Percentiles rank a stretch among this genome's conserved stretches.
Conservation (phyloP, 2,329 filamentous ascomycete species). For the Trichoderma atrobrunneum region DNA sequence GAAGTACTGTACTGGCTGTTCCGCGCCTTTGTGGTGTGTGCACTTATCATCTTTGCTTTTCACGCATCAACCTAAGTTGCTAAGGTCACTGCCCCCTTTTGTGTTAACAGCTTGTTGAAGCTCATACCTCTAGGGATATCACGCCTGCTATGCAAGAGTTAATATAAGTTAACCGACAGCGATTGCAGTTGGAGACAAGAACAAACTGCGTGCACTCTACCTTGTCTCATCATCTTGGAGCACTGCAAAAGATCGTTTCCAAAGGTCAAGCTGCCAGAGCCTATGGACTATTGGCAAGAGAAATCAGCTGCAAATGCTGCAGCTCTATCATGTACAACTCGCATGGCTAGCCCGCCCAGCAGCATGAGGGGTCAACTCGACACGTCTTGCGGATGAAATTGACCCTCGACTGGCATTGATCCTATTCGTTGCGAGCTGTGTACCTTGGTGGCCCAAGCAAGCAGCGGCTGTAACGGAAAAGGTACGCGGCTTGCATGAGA, state of each 20-base stretch:
- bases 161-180: not conserved
- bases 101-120: not conserved
- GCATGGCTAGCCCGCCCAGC: not conserved
- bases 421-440: not conserved
- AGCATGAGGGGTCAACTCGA: not conserved
- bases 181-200: not conserved
- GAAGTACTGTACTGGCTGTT: not conserved
- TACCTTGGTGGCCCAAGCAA: not conserved
- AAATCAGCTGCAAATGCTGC: not conserved
- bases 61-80: not conserved
- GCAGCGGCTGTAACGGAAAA: slow-evolving; percentile 4
- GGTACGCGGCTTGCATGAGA: slow-evolving; percentile 11
- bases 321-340: not conserved
- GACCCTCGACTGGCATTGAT: not conserved
- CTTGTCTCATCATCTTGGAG: not conserved
- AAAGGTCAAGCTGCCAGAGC: not conserved
- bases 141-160: not conserved
- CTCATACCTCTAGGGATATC: not conserved
- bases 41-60: not conserved
- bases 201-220: not conserved
- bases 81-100: not conserved
- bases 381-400: not conserved
- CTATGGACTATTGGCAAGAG: not conserved
- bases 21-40: not conserved
- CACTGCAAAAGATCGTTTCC: not conserved